Percentiles rank a stretch among this genome's conserved stretches.
These are phyloP conservation scores for Pythium volutum DNA, from an alignment of 352 stramenopile genomes.

Conservation along the genomic window DNA sequence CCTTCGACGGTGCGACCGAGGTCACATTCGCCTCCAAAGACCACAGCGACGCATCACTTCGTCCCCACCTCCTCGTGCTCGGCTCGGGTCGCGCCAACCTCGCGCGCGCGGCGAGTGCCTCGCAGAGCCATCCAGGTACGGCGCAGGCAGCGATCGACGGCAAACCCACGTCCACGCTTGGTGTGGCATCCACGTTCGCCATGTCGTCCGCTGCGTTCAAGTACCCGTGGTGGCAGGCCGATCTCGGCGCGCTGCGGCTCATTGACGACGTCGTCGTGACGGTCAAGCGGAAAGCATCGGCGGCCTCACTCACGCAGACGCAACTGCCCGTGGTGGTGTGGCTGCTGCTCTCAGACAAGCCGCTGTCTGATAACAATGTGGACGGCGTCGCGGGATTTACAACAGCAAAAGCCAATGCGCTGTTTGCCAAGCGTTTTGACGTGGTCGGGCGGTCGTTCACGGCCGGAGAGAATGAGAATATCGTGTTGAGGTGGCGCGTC, in stretches of 20 bases:
- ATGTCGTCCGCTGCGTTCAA: conserved; percentile 42
- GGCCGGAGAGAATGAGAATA: conserved; percentile 36
- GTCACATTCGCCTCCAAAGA: conserved; percentile 60
- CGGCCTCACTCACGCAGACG: conserved; percentile 25
- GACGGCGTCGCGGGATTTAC: conserved; percentile 35
- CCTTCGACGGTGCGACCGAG: conserved; percentile 52
- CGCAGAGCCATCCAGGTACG: conserved; percentile 49
- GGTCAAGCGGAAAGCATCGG: conserved; percentile 40
- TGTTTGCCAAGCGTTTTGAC: conserved; percentile 34
- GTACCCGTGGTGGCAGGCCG: conserved; percentile 65
- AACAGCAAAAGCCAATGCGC: conserved; percentile 21
- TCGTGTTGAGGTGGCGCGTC: conserved; percentile 55
- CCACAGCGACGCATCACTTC: conserved; percentile 28
- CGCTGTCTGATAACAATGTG: conserved; percentile 32
- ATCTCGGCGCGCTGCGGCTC: conserved; percentile 29
- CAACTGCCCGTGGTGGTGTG: conserved; percentile 42
- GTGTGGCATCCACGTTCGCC: conserved; percentile 41
- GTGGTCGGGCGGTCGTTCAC: conserved; percentile 43
- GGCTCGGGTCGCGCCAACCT: conserved; percentile 59
- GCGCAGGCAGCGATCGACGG: conserved; percentile 53
- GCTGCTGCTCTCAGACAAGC: conserved; percentile 41
- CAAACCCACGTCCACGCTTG: conserved; percentile 31
- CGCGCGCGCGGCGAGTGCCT: conserved; percentile 25
- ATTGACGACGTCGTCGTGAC: conserved; percentile 57
- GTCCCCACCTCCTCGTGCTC: conserved; percentile 40